phyloP scores from a whole-genome alignment of 1,284 basidiomycete genomes.

The Rugosomyces carneus region DNA sequence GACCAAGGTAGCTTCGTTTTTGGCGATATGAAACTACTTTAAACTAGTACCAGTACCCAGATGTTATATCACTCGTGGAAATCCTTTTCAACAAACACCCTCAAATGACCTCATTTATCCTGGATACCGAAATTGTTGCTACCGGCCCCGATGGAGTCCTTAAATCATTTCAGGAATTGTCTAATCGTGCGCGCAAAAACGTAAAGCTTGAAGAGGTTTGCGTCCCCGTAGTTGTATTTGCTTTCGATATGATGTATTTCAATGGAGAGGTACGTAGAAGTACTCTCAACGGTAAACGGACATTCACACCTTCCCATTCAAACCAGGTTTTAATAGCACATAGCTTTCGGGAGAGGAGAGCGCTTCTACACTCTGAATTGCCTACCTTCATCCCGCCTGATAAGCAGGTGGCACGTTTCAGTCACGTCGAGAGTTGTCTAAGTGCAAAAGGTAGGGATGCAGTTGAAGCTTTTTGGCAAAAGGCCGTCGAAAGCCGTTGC shows the following conservation, averaged over 20 bases:
- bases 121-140: slow-evolving; percentile 82
- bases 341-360: slow-evolving; percentile 71
- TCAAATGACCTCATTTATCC: slow-evolving; percentile 68
- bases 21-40: slow-evolving; percentile 6
- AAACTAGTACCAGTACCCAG: slow-evolving; percentile 68
- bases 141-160: slow-evolving; percentile 63
- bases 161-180: slow-evolving; percentile 82
- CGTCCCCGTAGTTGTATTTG: slow-evolving; percentile 81
- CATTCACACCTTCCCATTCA: neutral
- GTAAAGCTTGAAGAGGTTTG: slow-evolving; percentile 77
- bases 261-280: slow-evolving; percentile 59
- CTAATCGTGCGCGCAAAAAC: slow-evolving; percentile 81
- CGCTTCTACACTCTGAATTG: slow-evolving; percentile 56
- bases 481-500: slow-evolving; percentile 75
- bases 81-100: slow-evolving; percentile 37
- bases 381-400: slow-evolving; percentile 43
- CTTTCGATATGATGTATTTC: slow-evolving; percentile 88
- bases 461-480: slow-evolving; percentile 76
- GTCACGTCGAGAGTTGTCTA: slow-evolving; percentile 75
- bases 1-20: slow-evolving; percentile 49
- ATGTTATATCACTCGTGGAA: slow-evolving; percentile 61
- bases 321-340: slow-evolving; percentile 61
- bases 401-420: slow-evolving; percentile 57
- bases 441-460: slow-evolving; percentile 57
- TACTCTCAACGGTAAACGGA: neutral